Base-by-base conservation (phyloP, 2,329 filamentous ascomycete species). In the Aspergillus sp. region DNA sequence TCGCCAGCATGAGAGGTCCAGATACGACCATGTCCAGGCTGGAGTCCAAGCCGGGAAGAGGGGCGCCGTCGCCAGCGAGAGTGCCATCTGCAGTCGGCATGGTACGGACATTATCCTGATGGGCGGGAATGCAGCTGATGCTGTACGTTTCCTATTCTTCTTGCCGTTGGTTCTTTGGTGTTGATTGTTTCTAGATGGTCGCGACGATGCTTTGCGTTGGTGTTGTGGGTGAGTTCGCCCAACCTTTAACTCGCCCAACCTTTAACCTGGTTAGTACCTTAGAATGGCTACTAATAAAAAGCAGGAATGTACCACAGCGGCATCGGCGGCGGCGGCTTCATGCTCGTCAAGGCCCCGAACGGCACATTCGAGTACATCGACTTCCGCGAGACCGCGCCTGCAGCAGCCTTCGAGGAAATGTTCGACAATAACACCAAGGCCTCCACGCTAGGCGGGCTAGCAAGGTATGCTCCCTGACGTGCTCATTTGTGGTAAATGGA, bases 241-340 rank as follows among this genome's bases (percentile, higher is more conserved):
- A 23, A 4, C n/a, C 15, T 48, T 9, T 31, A 31, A 11, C 27
- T n/a, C n/a, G n/a, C n/a, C n/a, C n/a, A n/a, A n/a, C n/a, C n/a
- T n/a, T 31, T 31, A 31, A 11, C 27, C 27, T 31, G 9, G 8
- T 31, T 4, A 31, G 8, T 31, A 21, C 27, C 51, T 23, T 50
- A 7, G 27, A 2, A 21, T 8, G 8, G 12, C 15, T 41, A 8
- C 44, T 31, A 31, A 54, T 15, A 40, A 17, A 21, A 9, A 17
- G n/a, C 35, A 81, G 79, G 83, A 56, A 90, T 90, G 86, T 90
- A 91, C 65, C 90, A 93, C 71, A 80, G 77, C 41, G 93, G 93
- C 15, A 89, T 97, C 58, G 93, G 90, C 19, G 93, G 93, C 6
- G 93, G 93, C 41, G 93, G 93, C 2, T 98, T 98, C 75, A 90